Evolutionary conservation across 345 rosid species (phyloP).

Genomic region (Populus ilicifolia): DNA sequence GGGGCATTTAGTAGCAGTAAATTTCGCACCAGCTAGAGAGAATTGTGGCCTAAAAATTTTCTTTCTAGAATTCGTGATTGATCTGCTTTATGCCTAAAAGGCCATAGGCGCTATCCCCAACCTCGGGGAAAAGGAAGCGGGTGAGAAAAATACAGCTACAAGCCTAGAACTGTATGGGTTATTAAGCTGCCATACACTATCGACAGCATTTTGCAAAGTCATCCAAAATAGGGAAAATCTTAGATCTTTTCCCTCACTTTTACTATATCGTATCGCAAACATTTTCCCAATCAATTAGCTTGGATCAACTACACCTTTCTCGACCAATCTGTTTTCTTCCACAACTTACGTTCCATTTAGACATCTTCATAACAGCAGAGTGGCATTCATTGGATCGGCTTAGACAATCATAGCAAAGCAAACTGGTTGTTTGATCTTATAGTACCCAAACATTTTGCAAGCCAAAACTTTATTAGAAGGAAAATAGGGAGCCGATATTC

Average conservation of each 20-base stretch:
- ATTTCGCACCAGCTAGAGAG: neutral
- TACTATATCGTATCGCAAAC: neutral
- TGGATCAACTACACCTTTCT: neutral
- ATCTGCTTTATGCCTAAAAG: neutral
- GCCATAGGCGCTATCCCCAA: neutral
- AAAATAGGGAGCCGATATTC: neutral
- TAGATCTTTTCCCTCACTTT: neutral
- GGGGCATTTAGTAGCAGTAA: neutral
- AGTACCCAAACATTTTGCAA: neutral
- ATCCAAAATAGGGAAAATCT: neutral
- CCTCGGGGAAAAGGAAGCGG: neutral
- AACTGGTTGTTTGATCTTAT: neutral
- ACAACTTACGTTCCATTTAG: neutral
- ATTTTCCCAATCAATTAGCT: neutral
- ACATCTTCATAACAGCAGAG: neutral
- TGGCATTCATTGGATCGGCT: neutral
- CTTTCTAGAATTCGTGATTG: neutral
- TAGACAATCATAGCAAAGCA: neutral
- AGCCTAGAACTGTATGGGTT: neutral
- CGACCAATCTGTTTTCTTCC: neutral
- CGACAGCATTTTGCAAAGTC: neutral
- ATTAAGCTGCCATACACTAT: neutral
- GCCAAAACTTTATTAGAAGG: neutral
- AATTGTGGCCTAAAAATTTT: neutral
- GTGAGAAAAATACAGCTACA: neutral